These are phyloP conservation scores for Sherardia arvensis DNA, from an alignment of 257 asterid species.

Conservation along the genomic window DNA sequence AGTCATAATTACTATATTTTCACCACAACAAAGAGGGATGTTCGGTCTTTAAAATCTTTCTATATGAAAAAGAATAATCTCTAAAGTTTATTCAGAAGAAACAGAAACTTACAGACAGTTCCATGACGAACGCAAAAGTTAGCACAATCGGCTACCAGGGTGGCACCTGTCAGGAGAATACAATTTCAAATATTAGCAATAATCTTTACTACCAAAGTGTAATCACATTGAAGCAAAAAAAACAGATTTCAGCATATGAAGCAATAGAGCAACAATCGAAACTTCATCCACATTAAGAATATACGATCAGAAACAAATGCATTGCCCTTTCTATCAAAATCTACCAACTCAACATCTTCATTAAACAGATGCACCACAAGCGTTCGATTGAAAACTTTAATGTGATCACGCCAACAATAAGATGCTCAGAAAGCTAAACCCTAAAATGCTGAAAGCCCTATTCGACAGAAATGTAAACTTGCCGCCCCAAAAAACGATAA, in stretches of 20 bases:
- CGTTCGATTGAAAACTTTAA: not conserved
- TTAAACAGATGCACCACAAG: not conserved
- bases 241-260: not conserved
- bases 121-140: constrained; percentile 31
- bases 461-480: not conserved
- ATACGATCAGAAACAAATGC: not conserved
- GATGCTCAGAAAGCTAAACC: not conserved
- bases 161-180: constrained; percentile 8
- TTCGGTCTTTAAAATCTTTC: not conserved
- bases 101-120: constrained; percentile 38
- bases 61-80: not conserved
- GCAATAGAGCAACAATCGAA: not conserved
- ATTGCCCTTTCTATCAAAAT: not conserved
- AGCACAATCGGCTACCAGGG: not conserved
- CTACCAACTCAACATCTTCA: not conserved
- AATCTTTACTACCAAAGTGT: not conserved
- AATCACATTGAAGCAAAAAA: not conserved
- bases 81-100: constrained; percentile 6
- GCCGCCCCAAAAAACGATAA: not conserved
- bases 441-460: not conserved
- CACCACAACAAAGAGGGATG: not conserved
- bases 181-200: not conserved
- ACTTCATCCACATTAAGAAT: not conserved
- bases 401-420: not conserved
- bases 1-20: not conserved